phyloP scores from a whole-genome alignment of 2,329 filamentous ascomycete species.

The Coniochaeta ligniaria region DNA sequence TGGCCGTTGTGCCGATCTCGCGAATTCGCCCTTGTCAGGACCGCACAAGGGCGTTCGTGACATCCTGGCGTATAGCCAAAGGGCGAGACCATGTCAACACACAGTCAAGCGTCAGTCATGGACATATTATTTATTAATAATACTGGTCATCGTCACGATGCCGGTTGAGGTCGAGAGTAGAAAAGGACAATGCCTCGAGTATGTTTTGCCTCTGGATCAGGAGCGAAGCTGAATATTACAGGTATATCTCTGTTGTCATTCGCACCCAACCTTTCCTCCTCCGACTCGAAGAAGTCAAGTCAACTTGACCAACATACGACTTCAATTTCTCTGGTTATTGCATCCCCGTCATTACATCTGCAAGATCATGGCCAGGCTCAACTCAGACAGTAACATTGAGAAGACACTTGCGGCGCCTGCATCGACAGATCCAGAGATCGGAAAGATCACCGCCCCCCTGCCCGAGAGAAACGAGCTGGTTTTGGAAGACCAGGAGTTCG shows the following conservation, averaged over 20 bases:
- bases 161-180: too few species aligned
- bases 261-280: too few species aligned
- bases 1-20: too few species aligned
- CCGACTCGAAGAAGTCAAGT: too few species aligned
- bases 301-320: too few species aligned
- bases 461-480: neutral
- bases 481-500: conserved; percentile 3
- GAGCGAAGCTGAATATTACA: too few species aligned
- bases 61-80: neutral
- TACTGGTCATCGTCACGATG: too few species aligned
- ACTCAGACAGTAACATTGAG: neutral
- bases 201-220: too few species aligned
- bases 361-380: neutral
- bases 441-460: neutral
- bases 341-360: neutral
- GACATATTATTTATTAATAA: too few species aligned
- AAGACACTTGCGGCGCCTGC: neutral
- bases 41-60: neutral
- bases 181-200: too few species aligned
- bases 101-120: neutral
- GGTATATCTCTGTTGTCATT: too few species aligned
- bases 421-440: neutral
- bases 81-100: neutral
- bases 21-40: neutral
- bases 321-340: neutral